phyloP scores from a whole-genome alignment of 2,329 filamentous ascomycete genomes.

The Huntiella bhutanensis region DNA sequence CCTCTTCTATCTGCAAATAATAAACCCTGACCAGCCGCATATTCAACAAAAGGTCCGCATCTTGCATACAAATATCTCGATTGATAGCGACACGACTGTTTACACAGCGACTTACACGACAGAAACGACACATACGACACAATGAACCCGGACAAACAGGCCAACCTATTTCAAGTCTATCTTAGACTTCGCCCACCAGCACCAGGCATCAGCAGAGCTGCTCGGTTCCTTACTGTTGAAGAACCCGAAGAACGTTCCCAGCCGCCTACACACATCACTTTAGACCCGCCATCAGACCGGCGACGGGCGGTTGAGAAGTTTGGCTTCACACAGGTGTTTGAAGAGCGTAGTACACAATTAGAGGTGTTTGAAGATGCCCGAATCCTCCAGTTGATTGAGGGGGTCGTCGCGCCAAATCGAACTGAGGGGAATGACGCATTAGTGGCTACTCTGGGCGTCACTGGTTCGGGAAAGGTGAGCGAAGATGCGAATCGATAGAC shows the following conservation, averaged over 20 bases:
- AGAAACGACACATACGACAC: not conserved
- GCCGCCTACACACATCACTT: constrained; percentile 48
- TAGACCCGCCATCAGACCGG: constrained; percentile 68
- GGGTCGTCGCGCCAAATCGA: constrained; percentile 47
- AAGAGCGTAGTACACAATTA: constrained; percentile 66
- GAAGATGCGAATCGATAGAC: not conserved
- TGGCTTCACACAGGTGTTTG: constrained; percentile 82
- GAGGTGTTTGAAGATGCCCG: constrained; percentile 72
- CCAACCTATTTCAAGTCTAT: constrained; percentile 74
- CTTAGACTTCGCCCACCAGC: constrained; percentile 58
- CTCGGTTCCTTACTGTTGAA: constrained; percentile 69
- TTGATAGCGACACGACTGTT: not conserved
- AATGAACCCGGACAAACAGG: constrained; percentile 2
- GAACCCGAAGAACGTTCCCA: constrained; percentile 23
- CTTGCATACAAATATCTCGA: too few species aligned
- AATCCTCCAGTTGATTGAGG: constrained; percentile 57
- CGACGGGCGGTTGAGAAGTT: constrained; percentile 85
- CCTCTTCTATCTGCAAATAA: too few species aligned
- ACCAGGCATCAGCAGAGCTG: constrained; percentile 19
- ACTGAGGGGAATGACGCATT: constrained; percentile 74
- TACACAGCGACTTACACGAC: not conserved
- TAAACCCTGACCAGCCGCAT: too few species aligned
- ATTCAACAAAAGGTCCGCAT: too few species aligned
- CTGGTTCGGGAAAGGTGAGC: constrained; percentile 80
- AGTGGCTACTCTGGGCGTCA: constrained; percentile 80